phyloP scores from a whole-genome alignment of 345 rosid species.

The Angophora floribunda region DNA sequence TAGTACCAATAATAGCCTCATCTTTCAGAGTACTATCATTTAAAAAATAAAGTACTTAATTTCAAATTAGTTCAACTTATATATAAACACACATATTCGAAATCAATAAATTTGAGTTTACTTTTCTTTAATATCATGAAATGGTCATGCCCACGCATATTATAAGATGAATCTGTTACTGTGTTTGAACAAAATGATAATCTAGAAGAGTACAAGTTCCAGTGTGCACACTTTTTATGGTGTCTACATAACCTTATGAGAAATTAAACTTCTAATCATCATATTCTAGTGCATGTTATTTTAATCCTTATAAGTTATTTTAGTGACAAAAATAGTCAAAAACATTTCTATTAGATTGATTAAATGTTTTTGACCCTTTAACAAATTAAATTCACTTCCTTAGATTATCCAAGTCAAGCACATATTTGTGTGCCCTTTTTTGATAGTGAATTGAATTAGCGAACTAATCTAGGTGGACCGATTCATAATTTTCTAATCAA shows the following conservation, averaged over 20 bases:
- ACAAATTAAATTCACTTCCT: neutral
- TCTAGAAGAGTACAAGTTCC: neutral
- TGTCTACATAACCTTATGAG: neutral
- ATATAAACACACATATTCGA: too few relatives aligned
- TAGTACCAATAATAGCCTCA: neutral
- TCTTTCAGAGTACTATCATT: too few relatives aligned
- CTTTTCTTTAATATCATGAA: neutral
- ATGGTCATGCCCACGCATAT: neutral
- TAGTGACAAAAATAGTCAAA: fast-evolving
- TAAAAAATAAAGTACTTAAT: too few relatives aligned
- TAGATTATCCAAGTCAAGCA: neutral
- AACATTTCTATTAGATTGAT: neutral
- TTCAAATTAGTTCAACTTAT: too few relatives aligned
- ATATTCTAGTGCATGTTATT: neutral
- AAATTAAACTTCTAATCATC: neutral
- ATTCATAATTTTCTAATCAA: neutral
- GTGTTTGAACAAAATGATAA: neutral
- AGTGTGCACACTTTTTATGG: fast-evolving
- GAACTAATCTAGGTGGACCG: neutral
- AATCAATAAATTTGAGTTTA: neutral
- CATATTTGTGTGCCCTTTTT: neutral
- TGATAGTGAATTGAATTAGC: neutral
- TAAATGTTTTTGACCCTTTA: neutral
- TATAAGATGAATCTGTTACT: neutral
- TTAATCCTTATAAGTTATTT: too few relatives aligned